Conservation (phyloP, 257 asterid genomes). For the Scutellaria minor region DNA sequence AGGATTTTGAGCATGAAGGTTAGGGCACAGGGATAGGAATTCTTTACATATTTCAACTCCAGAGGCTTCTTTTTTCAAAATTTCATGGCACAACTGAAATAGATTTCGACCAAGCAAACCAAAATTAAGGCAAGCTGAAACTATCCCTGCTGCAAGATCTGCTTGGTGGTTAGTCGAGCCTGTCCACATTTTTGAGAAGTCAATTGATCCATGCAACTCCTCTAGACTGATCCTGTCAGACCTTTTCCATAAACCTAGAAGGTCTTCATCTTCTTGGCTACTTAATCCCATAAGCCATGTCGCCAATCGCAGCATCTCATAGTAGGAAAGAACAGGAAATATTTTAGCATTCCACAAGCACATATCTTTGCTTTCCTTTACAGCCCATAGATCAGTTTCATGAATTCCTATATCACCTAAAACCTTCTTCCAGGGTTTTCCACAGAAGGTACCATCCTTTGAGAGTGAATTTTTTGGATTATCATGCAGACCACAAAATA, state of each 20-base stretch:
- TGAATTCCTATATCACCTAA: slow-evolving; percentile 73
- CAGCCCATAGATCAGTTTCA: slow-evolving; percentile 74
- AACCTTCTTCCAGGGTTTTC: slow-evolving; percentile 93
- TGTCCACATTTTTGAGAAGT: slow-evolving; percentile 78
- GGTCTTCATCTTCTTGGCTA: slow-evolving; percentile 47
- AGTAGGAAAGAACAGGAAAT: slow-evolving; percentile 75
- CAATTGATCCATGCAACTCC: slow-evolving; percentile 87
- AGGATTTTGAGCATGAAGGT: slow-evolving; percentile 65
- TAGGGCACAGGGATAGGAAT: slow-evolving; percentile 62
- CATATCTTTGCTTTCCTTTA: slow-evolving; percentile 55
- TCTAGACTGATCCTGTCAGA: slow-evolving; percentile 81
- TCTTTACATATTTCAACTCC: slow-evolving; percentile 68
- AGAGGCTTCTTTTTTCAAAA: slow-evolving; percentile 64
- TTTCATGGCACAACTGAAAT: slow-evolving; percentile 82
- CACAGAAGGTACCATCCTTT: slow-evolving; percentile 87
- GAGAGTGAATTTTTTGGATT: slow-evolving; percentile 72
- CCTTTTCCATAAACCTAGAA: slow-evolving; percentile 57
- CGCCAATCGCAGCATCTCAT: slow-evolving; percentile 78
- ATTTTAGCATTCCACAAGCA: slow-evolving; percentile 96
- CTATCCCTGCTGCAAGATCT: slow-evolving; percentile 82
- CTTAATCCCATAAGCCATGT: slow-evolving; percentile 92
- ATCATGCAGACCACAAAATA: slow-evolving; percentile 93
- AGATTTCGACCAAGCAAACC: slow-evolving; percentile 90
- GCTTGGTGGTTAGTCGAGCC: slow-evolving; percentile 86
- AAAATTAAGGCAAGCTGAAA: slow-evolving; percentile 75